Base-by-base conservation (phyloP, 176 grass and related monocot species). In the Tillandsia leiboldiana region DNA sequence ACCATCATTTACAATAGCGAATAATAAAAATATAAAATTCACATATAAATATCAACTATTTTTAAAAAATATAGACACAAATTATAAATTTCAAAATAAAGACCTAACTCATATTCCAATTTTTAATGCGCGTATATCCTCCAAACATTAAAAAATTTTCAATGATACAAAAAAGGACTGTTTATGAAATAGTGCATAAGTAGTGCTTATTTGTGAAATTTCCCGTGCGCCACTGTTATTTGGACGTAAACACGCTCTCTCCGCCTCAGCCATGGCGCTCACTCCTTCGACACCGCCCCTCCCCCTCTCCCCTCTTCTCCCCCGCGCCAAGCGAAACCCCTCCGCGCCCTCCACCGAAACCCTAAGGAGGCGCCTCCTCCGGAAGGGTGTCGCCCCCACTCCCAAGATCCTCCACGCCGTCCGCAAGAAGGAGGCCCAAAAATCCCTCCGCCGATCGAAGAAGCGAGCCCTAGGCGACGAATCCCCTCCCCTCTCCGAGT, bases 371-470 rank as follows among this genome's bases (percentile, higher is more conserved):
- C 83, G 86, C 48, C 86, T 96, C 48, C 79, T 87, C 64, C 83
- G 81, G 51, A 89, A 83, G 70, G 86, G 88, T 64, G 83, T 91
- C 22, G 69, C 73, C 63, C 64, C 88, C 53, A 96, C 83, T 17
- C 92, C 92, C 64, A 96, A 89, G 79, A 87, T 89, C 58, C 88
- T 96, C 51, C 92, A 91, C 71, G 77, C 67, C 75, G 79, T 91
- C 71, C 88, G 81, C 78, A 91, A 87, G 88, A 96, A 96, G 72
- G 92, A 96, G 48, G 75, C 88, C 50, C 88, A 63, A 42, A 96
- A 89, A 76, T 76, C 76, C 63, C 83, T 91, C 75, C 92, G 92
- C 73, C 81, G 81, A 10, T 58, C 80, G 0, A 87, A 83, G 76
- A 96, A 96, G 62, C 69, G 82, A 50, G 69, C 73, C 51, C 57